A percentile compares a stretch with the other conserved stretches of the same genome.
Evolutionary conservation across 306 rosid genomes (phyloP).

Genomic region (Cotoneaster glaucophyllus): DNA sequence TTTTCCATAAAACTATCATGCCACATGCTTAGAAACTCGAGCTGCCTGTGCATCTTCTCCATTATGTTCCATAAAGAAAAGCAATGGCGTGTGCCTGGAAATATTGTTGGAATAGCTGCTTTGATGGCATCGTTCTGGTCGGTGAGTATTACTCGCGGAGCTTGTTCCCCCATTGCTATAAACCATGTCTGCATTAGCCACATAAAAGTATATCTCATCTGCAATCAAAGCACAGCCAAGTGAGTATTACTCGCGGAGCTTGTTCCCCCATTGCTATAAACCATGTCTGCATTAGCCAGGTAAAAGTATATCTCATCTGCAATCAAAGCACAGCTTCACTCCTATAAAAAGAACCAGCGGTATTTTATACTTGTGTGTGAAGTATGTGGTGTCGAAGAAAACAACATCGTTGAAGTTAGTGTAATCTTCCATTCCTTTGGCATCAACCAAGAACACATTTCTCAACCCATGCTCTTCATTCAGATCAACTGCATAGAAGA

Average conservation of each 20-base stretch:
- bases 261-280: slow-evolving; percentile 28
- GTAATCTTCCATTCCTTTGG: slow-evolving; percentile 26
- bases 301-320: slow-evolving; percentile 23
- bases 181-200: slow-evolving; percentile 30
- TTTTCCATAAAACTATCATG: slow-evolving; percentile 16
- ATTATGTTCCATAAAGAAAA: slow-evolving; percentile 19
- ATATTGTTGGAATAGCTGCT: slow-evolving; percentile 10
- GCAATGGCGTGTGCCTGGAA: slow-evolving; percentile 26
- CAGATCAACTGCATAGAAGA: slow-evolving; percentile 26
- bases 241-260: slow-evolving; percentile 25
- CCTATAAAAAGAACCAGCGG: slow-evolving; percentile 23
- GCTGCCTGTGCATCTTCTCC: slow-evolving; percentile 21
- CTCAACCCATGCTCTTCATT: slow-evolving; percentile 27
- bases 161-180: slow-evolving; percentile 26
- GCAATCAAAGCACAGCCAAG: slow-evolving; percentile 25
- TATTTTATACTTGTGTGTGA: slow-evolving; percentile 20
- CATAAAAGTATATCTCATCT: slow-evolving; percentile 19
- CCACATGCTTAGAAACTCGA: slow-evolving; percentile 20
- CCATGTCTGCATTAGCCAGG: slow-evolving; percentile 28
- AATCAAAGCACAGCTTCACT: slow-evolving; percentile 24
- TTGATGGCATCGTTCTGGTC: slow-evolving; percentile 20
- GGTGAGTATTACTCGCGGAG: slow-evolving; percentile 26
- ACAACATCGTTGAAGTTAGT: slow-evolving; percentile 18
- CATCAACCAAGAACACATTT: slow-evolving; percentile 24
- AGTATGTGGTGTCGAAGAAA: slow-evolving; percentile 21